Evolutionary conservation across 2,329 filamentous ascomycete genomes (phyloP).

Genomic region (Clathrospora elynae): DNA sequence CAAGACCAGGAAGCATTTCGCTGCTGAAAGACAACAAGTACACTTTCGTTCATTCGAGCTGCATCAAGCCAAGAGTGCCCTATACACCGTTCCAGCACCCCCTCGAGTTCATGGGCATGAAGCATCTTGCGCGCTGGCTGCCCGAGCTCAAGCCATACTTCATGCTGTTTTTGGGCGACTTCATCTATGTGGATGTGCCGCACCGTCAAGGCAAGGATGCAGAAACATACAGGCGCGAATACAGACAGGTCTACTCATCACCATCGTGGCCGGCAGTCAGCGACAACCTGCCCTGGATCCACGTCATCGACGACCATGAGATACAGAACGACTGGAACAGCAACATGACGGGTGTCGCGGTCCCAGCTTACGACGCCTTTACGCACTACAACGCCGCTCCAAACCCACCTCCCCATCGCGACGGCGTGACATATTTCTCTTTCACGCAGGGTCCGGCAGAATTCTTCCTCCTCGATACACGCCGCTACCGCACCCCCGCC

Average conservation of each 20-base stretch:
- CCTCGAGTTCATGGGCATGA: conserved; percentile 79
- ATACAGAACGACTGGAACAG: conserved; percentile 92
- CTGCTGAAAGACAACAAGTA: conserved; percentile 68
- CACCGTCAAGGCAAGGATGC: conserved; percentile 72
- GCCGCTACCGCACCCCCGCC: conserved; percentile 77
- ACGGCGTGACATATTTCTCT: conserved; percentile 79
- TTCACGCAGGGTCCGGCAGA: conserved; percentile 89
- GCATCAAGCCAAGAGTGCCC: conserved; percentile 88
- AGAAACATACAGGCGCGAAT: conserved; percentile 85
- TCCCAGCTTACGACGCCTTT: conserved; percentile 81
- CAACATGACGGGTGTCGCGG: conserved; percentile 80
- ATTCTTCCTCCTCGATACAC: conserved; percentile 94
- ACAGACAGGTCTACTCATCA: conserved; percentile 92
- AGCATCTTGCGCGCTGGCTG: conserved; percentile 74
- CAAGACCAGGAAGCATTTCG: conserved; percentile 68
- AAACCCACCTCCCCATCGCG: conserved; percentile 75
- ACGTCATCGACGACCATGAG: conserved; percentile 95
- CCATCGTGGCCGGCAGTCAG: conserved; percentile 83
- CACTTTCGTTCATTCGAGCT: conserved; percentile 90
- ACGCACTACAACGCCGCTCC: conserved; percentile 80
- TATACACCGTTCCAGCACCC: conserved; percentile 86
- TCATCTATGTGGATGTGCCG: conserved; percentile 90
- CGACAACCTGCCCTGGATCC: conserved; percentile 90
- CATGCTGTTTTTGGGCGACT: conserved; percentile 78
- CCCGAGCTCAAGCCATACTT: conserved; percentile 73